Percentiles rank a stretch among this genome's conserved stretches.
phyloP scores from a whole-genome alignment of 164 flowering plant species.

The Vitis labrusca region DNA sequence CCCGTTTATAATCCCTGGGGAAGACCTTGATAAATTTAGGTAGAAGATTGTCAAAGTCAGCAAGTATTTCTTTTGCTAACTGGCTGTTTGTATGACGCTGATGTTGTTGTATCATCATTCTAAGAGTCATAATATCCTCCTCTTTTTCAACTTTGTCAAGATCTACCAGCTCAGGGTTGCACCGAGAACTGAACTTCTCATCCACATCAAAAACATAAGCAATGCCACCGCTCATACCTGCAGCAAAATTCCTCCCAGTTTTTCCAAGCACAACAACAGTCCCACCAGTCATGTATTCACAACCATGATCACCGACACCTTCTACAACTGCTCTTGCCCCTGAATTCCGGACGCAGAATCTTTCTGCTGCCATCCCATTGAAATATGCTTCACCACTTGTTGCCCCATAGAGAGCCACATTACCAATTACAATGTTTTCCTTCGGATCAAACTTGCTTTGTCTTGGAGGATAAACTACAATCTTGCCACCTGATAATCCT shows the following conservation, averaged over 20 bases:
- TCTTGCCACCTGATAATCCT: slow-evolving; percentile 96
- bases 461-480: slow-evolving; percentile 93
- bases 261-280: slow-evolving; percentile 91
- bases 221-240: slow-evolving; percentile 99
- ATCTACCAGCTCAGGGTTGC: slow-evolving; percentile 93
- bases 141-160: slow-evolving; percentile 95
- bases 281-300: slow-evolving; percentile 99
- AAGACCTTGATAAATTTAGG: slow-evolving; percentile 92
- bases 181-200: slow-evolving; percentile 61
- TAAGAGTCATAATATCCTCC: slow-evolving; percentile 77
- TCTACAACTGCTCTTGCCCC: slow-evolving; percentile 97
- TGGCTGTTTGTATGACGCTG: slow-evolving; percentile 89
- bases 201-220: slow-evolving; percentile 94
- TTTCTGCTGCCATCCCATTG: slow-evolving; percentile 99
- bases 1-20: slow-evolving; percentile 90
- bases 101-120: slow-evolving; percentile 97
- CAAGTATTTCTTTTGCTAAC: slow-evolving; percentile 79
- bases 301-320: slow-evolving; percentile 99
- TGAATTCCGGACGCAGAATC: slow-evolving; percentile 98
- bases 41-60: slow-evolving; percentile 67
- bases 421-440: slow-evolving; percentile 95
- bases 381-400: slow-evolving; percentile 94
- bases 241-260: slow-evolving; percentile 98
- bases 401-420: slow-evolving; percentile 99
- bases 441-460: slow-evolving; percentile 88